Evolutionary conservation across 2,329 filamentous ascomycete genomes (phyloP), one percentile per base, ranked within the genome.

Genomic region (Colletotrichum lentis): DNA sequence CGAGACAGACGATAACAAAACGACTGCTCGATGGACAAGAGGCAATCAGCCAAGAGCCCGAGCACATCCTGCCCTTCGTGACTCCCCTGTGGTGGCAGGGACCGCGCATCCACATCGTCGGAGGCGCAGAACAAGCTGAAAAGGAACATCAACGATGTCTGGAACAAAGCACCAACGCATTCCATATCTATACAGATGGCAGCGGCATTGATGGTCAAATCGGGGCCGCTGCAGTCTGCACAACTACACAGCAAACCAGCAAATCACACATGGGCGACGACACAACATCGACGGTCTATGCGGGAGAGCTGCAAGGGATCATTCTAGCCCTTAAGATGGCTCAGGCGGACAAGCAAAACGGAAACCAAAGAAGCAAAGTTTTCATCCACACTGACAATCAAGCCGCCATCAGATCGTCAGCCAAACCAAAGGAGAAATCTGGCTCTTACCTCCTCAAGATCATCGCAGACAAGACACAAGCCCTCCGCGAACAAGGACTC

Each of bases 141-240:
- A 49, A 59, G 43, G 56, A 39, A 49, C n/a, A 59, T 12, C 5
- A 49, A 49, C n/a, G 11, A 59, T 49, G 10, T 14, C 56, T 47
- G 1, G 35, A 61, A 50, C 31, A 54, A 11, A 43, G 6, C 37
- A 55, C 22, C 14, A 27, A 41, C n/a, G 37, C 37, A 44, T 8
- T 56, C 14, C n/a, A 58, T 3, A 57, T 64, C 8, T 70, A 68
- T 31, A 70, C 53, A 20, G 64, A 68, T 31, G 47, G 64, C 22
- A 68, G 61, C 52, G 41, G 63, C 39, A 69, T 69, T 35, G 57
- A 70, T 47, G 54, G 63, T 39, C 53, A 66, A 18, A 31, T 61
- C 11, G 22, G 58, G 22, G 58, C 58, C 5, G 47, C 58, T 3
- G 8, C 35, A 31, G 47, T 61, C 27, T 49, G 16, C n/a, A 50